These are phyloP conservation scores for Melaleuca quinquenervia DNA, from an alignment of 345 rosid species.

Conservation along the genomic window DNA sequence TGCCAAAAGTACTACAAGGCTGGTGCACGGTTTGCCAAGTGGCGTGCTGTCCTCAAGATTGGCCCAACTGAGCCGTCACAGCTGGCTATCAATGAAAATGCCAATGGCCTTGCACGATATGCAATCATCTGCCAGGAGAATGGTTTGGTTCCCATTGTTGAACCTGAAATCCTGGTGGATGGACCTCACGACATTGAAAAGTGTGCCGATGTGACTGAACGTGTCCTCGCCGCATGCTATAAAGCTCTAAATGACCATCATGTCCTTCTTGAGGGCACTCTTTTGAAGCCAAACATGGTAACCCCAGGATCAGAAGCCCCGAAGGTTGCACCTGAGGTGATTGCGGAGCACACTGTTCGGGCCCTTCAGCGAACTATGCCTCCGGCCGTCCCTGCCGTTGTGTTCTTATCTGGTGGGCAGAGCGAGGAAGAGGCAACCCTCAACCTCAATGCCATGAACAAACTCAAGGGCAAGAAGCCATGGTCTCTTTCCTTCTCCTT, in stretches of 20 bases:
- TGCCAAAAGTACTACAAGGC: slow-evolving; percentile 86
- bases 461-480: slow-evolving; percentile 71
- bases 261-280: slow-evolving; percentile 84
- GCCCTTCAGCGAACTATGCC: slow-evolving; percentile 89
- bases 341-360: slow-evolving; percentile 69
- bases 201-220: slow-evolving; percentile 76
- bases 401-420: slow-evolving; percentile 93
- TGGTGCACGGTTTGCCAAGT: slow-evolving; percentile 93
- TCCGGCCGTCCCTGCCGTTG: slow-evolving; percentile 80
- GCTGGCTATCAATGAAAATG: slow-evolving; percentile 78
- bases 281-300: slow-evolving; percentile 97
- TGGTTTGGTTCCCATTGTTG: slow-evolving; percentile 93
- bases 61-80: slow-evolving; percentile 71
- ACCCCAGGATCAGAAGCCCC: slow-evolving; percentile 83
- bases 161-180: slow-evolving; percentile 92
- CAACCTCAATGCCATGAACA: slow-evolving; percentile 88
- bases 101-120: slow-evolving; percentile 86
- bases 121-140: slow-evolving; percentile 90
- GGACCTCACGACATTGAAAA: slow-evolving; percentile 68
- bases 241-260: slow-evolving; percentile 86
- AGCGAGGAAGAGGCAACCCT: slow-evolving; percentile 90
- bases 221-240: slow-evolving; percentile 90
- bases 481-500: slow-evolving; percentile 82
- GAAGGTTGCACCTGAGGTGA: slow-evolving; percentile 72
- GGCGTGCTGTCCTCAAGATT: slow-evolving; percentile 95